phyloP scores from a whole-genome alignment of 225 moss, liverwort and hornwort species.

The Marchantia polymorpha region DNA sequence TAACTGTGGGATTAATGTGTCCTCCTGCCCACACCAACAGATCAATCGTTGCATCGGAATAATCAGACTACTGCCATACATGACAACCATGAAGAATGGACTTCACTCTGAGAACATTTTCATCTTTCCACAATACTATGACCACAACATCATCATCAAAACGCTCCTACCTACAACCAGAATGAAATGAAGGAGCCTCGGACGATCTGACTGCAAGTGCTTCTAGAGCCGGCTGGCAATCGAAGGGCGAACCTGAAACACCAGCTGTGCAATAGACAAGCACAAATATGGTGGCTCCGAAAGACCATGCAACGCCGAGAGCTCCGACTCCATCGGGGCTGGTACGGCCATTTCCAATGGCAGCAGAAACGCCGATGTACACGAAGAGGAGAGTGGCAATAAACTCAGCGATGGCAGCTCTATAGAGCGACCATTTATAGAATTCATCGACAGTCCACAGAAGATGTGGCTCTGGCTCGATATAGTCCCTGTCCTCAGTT shows the following conservation, averaged over 20 bases:
- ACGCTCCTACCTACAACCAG: too few relatives aligned
- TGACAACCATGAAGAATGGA: too few relatives aligned
- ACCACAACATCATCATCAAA: too few relatives aligned
- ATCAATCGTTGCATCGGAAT: too few relatives aligned
- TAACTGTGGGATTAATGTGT: constrained; percentile 51
- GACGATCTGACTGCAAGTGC: too few relatives aligned
- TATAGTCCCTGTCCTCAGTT: constrained; percentile 15
- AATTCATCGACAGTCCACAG: constrained; percentile 31
- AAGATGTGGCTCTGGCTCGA: constrained; percentile 12
- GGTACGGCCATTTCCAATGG: constrained; percentile 17
- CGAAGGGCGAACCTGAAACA: constrained; percentile 26
- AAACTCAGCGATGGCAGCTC: constrained; percentile 39
- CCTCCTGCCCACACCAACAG: constrained; percentile 35
- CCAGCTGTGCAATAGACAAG: constrained; percentile 38
- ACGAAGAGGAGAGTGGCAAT: constrained; percentile 37
- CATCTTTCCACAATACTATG: too few relatives aligned
- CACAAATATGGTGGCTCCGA: constrained; percentile 34
- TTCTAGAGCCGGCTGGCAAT: not conserved
- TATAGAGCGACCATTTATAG: constrained; percentile 32
- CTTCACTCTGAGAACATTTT: too few relatives aligned
- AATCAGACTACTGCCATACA: too few relatives aligned
- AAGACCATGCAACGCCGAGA: constrained; percentile 35
- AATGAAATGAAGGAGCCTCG: too few relatives aligned
- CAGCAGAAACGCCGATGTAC: constrained; percentile 31
- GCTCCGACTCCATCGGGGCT: constrained; percentile 18